Conservation (phyloP, 2,329 filamentous ascomycete species). For the Stagonosporopsis vannaccii region DNA sequence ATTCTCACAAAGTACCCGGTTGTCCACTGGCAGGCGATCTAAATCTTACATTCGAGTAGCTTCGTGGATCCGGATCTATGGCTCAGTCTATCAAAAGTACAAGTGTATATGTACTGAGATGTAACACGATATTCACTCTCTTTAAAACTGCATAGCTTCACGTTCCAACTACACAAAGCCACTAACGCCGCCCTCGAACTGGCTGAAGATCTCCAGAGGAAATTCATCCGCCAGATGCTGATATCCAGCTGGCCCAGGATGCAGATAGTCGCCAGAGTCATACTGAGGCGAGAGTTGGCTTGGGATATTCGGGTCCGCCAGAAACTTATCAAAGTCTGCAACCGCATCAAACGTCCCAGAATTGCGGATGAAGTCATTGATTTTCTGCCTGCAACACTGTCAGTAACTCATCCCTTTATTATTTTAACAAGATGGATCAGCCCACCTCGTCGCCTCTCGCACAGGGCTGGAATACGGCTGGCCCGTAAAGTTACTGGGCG, state of each 20-base stretch:
- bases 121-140: background rate
- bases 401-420: background rate
- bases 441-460: conserved; percentile 62
- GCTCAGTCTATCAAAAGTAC: too few species aligned
- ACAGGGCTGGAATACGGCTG: conserved; percentile 64
- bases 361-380: conserved; percentile 68
- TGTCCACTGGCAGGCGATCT: too few species aligned
- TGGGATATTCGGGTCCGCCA: conserved; percentile 60
- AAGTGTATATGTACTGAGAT: background rate
- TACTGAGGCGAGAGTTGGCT: conserved; percentile 59
- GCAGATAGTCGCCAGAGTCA: conserved; percentile 70
- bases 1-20: background rate
- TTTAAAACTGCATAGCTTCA: background rate
- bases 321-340: conserved; percentile 67
- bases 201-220: conserved; percentile 61
- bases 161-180: conserved; percentile 23
- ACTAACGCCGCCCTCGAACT: conserved; percentile 31
- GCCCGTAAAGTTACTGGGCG: conserved; percentile 46
- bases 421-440: background rate
- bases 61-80: too few species aligned
- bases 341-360: conserved; percentile 66
- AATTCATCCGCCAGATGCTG: conserved; percentile 66
- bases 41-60: too few species aligned
- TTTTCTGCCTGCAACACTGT: conserved; percentile 43
- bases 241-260: conserved; percentile 68